Evolutionary conservation across 2,329 filamentous ascomycete genomes (phyloP), one percentile per base, ranked within the genome.

Genomic region (Venturia asperata): DNA sequence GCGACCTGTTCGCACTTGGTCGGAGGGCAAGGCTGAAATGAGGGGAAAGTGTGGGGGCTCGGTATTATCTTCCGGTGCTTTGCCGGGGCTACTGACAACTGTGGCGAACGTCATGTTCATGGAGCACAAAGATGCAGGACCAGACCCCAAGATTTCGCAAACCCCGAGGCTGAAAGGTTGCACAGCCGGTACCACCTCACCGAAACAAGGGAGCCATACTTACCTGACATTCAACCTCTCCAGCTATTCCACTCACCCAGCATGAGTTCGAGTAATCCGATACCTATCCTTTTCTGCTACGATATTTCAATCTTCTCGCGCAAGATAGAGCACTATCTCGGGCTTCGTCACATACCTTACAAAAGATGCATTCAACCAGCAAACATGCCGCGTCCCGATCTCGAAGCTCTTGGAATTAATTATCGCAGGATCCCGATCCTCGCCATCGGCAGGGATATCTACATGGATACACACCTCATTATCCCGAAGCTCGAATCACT

Each of bases 381-480:
- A 34, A 34, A 39, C 37, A 34, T 73, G 70, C 72, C 73, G 5
- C 70, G 73, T 1, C 71, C 72, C 1, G 71, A 73, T 39, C 69
- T 75, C 1, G 68, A 69, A 21, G 64, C 68, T 11, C 66, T 67
- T 5, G 66, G 66, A 13, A 67, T 66, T 27, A 66, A 43, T 11
- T 64, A 66, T 47, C 45, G 66, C 24, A 60, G 52, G 9, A 64
- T 67, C 2, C 66, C 66, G 19, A 15, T 67, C 47, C 34, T 67
- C 21, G 64, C 66, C 13, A 61, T 67, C 5, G 66, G 64, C 17
- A 67, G 61, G 34, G 66, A 67, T 15, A 37, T 66, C 3, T 67
- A 61, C 49, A 66, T 64, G 42, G 66, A 66, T 37, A 61, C 64
- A 1, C n/a, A 39, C 1, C 27, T 62, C 27, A 66, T 67, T 2